These are phyloP conservation scores for Boletus rubropictus DNA, from an alignment of 768 basidiomycete genomes.

Conservation along the genomic window DNA sequence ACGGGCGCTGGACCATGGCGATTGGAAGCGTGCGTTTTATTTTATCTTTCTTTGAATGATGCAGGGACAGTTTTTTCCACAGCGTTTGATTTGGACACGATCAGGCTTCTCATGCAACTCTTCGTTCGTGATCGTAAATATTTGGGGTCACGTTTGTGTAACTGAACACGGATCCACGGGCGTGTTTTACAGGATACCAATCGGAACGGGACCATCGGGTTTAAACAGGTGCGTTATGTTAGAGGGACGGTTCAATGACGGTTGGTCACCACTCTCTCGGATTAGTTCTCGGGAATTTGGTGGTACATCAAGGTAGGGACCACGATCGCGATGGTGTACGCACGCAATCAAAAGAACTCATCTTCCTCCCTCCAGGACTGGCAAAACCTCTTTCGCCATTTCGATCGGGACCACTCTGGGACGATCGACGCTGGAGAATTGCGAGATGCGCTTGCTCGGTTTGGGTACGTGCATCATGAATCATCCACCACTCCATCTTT, in stretches of 20 bases:
- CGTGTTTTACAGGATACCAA: constrained; percentile 52
- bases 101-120: constrained; percentile 75
- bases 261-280: neutral
- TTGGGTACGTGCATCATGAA: constrained; percentile 45
- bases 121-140: constrained; percentile 48
- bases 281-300: constrained; percentile 68
- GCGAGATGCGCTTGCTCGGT: constrained; percentile 60
- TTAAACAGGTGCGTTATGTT: constrained; percentile 53
- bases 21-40: constrained; percentile 64
- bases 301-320: constrained; percentile 61
- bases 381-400: constrained; percentile 79
- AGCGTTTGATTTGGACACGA: constrained; percentile 84
- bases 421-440: constrained; percentile 71
- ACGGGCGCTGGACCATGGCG: constrained; percentile 51
- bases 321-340: neutral
- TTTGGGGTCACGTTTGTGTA: neutral
- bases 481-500: too few species aligned
- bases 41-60: neutral
- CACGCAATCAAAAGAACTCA: neutral
- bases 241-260: neutral
- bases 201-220: constrained; percentile 72
- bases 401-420: constrained; percentile 79
- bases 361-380: constrained; percentile 49
- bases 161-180: neutral
- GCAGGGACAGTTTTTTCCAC: neutral